These are phyloP conservation scores for Aspergillus sp. DNA, from an alignment of 2,329 filamentous ascomycete genomes.

Conservation along the genomic window DNA sequence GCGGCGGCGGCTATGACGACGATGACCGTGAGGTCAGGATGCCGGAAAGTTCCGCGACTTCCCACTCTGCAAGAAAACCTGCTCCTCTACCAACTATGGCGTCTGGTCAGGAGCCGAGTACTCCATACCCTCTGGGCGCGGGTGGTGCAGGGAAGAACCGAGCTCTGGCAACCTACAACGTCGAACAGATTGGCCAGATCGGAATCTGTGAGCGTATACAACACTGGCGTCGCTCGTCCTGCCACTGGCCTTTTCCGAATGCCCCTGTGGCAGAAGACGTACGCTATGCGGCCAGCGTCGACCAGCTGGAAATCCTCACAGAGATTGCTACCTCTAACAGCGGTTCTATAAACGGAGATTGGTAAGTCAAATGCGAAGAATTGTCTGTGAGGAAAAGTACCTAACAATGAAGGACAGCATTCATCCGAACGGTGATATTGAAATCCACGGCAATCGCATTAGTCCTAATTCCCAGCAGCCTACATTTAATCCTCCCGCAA, in stretches of 20 bases:
- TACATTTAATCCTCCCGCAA: neutral
- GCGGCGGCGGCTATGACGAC: neutral
- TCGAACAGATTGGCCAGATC: neutral
- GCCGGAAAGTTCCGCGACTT: neutral
- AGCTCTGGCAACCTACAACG: neutral
- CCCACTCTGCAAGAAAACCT: neutral
- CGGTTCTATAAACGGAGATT: neutral
- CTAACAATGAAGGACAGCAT: neutral
- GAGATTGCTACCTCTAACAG: neutral
- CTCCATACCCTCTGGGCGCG: neutral
- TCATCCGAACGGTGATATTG: neutral
- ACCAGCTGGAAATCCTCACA: neutral
- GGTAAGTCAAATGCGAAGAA: neutral
- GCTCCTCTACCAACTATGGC: neutral
- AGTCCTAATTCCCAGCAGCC: neutral
- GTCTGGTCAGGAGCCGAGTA: neutral
- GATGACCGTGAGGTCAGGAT: neutral
- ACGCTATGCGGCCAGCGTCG: neutral
- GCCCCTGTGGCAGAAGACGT: neutral
- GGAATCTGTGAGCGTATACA: neutral
- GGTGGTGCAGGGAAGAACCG: neutral
- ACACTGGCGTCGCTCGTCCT: neutral
- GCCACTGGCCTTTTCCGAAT: neutral
- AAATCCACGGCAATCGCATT: neutral
- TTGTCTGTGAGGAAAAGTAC: neutral